phyloP scores from a whole-genome alignment of 129 eudicot species.

The Logfia minima region DNA sequence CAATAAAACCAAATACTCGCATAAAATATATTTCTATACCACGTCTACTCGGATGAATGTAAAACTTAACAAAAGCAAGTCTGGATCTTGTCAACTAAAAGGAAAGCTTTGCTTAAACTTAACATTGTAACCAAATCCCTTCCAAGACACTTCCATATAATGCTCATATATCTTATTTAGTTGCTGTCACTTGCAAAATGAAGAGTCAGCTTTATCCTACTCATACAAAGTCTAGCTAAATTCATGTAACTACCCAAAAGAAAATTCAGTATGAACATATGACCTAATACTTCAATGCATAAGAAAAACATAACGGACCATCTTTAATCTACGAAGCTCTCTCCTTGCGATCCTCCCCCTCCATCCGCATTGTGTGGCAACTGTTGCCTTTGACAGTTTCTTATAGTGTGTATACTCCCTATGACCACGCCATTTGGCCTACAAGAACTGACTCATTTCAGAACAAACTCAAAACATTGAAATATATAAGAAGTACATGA shows the following conservation, averaged over 20 bases:
- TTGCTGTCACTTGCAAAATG: not conserved
- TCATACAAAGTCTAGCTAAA: not conserved
- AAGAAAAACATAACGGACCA: constrained; percentile 49
- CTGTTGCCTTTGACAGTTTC: constrained; percentile 63
- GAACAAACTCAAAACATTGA: constrained; percentile 10
- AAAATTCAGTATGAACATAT: not conserved
- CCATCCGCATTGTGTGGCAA: constrained; percentile 92
- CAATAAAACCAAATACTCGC: not conserved
- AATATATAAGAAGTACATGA: constrained; percentile 17
- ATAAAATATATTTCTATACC: not conserved
- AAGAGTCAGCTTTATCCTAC: not conserved
- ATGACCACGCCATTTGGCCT: constrained; percentile 92
- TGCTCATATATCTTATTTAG: too few species aligned
- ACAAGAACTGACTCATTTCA: constrained; percentile 36
- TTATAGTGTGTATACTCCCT: constrained; percentile 53
- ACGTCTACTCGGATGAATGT: not conserved
- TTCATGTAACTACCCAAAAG: not conserved
- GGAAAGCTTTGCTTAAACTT: not conserved
- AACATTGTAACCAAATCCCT: not conserved
- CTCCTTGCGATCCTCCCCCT: constrained; percentile 72
- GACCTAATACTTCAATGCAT: not conserved
- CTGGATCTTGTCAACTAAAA: not conserved
- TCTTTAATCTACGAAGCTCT: constrained; percentile 86
- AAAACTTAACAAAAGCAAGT: not conserved
- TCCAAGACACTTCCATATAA: too few species aligned